Base-by-base conservation (phyloP, 352 stramenopile genomes). In the Phytophthora syringae region DNA sequence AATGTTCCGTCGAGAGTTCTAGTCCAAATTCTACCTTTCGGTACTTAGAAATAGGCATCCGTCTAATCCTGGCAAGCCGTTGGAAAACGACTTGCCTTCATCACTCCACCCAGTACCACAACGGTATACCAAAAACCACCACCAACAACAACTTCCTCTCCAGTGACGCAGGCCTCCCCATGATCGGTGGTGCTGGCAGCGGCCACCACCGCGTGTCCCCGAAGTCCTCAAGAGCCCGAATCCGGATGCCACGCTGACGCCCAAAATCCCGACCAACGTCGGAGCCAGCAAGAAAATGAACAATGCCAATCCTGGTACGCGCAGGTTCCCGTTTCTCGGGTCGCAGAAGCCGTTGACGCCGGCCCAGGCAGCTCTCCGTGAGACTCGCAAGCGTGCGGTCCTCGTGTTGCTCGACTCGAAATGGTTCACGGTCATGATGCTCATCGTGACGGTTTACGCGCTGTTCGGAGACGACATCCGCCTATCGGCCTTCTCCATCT, bases 401-500 rank as follows among this genome's bases (percentile, higher is more conserved):
- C 47, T 83, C 42, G 32, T 36, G 4, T 4, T 94, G 30, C 74
- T 97, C 49, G 89, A 97, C 51, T 84, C 89, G 44, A 84, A 84
- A 22, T 84, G 64, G 54, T 89, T 84, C 54, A 92, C 82, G 3
- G 66, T 92, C 15, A 61, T 92, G 48, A 98, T 98, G 88, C 87
- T 96, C 9, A 3, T 97, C 9, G 79, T 97, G 39, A 98, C 94
- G 9, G 67, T 98, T 36, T 98, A 97, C 73, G 92, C 91, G 28
- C 84, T 98, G 21, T 98, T 97, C 47, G 85, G 89, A 20, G 92
- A 98, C 64, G 93, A 98, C 72, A 81, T 98, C 24, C 80, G 90
- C n/a, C 60, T 97, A 20, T 85, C 90, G 20, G 50, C 81, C 37
- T 90, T 95, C 50, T 62, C 70, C n/a, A 79, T 80, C n/a, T 53